Evolutionary conservation across 768 basidiomycete genomes (phyloP), one percentile per base, ranked within the genome.

Genomic region (Tubosaeta brunneosetosa): DNA sequence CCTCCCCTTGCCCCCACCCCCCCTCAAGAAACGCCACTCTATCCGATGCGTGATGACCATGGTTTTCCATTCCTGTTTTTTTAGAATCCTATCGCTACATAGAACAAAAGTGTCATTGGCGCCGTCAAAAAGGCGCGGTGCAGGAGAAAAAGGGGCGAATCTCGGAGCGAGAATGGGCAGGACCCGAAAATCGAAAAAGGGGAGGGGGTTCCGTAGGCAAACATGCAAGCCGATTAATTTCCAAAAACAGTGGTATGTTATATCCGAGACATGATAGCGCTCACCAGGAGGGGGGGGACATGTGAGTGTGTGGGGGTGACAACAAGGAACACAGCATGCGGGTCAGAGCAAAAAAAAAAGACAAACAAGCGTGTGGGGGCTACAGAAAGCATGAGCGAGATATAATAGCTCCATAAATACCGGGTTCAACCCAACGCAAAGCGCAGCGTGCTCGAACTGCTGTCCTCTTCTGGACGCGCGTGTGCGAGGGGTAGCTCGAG

Each of bases 381-480:
- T 50, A 50, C 49, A 50, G 40, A 26, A 31, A 43, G 12, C 31
- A 14, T 31, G 46, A 32, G 22, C 36, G 36, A 38, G 50, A 56
- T 56, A 66, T 55, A 64, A 58, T 66, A 66, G 46, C 53, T 52
- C 54, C 55, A 67, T 66, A 66, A 67, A 66, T 66, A 66, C 16
- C 52, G 19, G 34, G 17, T 5, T 68, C 49, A 68, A 17, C 67
- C 67, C 44, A 68, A 45, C 13, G 67, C 67, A 32, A 70, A 68
- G 27, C 68, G 51, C 40, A 68, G 42, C 22, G 68, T 68, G 43
- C 67, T 68, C 47, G 66, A 66, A 38, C 53, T 63, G 25, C 43
- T 58, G 40, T 68, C 66, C 6, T 65, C 66, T 0, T 17, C 41
- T 47, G 14, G 50, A 31, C 13, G 27, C n/a, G 41, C 5, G 4